phyloP scores from a whole-genome alignment of 176 grass and related monocot species.

The Musa schizocarpa region DNA sequence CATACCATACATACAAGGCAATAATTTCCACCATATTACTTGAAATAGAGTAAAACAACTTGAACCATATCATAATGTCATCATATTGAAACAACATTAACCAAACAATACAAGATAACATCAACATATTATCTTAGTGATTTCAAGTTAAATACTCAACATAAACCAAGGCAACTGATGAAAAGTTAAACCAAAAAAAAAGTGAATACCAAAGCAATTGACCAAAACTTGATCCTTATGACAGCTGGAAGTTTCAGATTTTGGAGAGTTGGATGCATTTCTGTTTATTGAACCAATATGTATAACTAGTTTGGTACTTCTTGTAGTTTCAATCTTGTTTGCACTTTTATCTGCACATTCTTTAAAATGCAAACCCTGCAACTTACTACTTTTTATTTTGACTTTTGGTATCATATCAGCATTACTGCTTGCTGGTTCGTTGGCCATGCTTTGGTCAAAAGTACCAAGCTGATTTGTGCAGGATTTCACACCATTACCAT shows the following conservation, averaged over 20 bases:
- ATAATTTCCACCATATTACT: too few relatives aligned
- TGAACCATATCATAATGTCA: background rate
- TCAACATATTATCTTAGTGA: too few relatives aligned
- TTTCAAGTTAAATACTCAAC: constrained; percentile 6
- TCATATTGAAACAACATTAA: background rate
- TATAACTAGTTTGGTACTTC: constrained; percentile 91
- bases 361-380: constrained; percentile 52
- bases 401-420: constrained; percentile 48
- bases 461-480: background rate
- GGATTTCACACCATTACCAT: constrained; percentile 35
- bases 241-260: constrained; percentile 67
- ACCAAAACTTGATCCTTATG: constrained; percentile 61
- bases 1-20: too few relatives aligned
- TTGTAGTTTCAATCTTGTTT: constrained; percentile 45
- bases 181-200: background rate
- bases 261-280: constrained; percentile 59
- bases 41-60: too few relatives aligned
- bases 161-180: constrained; percentile 20
- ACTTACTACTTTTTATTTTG: constrained; percentile 58
- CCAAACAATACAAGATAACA: too few relatives aligned
- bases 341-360: constrained; percentile 44
- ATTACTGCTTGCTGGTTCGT: constrained; percentile 25
- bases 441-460: background rate
- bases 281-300: constrained; percentile 76
- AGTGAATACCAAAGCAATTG: constrained; percentile 49